Conservation (phyloP, 345 rosid species). For the Clausena lansium region DNA sequence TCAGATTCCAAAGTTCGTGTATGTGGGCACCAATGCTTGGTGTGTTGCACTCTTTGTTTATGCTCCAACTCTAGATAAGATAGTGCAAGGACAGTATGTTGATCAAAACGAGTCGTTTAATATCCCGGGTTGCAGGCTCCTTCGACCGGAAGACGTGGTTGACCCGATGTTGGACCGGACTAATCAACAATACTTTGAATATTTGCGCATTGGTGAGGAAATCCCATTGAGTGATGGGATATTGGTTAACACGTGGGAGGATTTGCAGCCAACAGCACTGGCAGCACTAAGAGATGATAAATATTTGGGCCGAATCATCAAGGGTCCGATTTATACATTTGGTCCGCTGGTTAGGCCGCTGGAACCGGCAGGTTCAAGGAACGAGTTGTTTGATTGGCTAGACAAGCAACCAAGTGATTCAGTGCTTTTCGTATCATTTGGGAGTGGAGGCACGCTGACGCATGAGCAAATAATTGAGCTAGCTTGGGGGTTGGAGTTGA, state of each 20-base stretch:
- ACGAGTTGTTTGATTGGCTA: conserved; percentile 40
- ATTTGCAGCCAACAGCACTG: conserved; percentile 38
- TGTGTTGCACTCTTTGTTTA: conserved; percentile 40
- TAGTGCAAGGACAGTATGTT: conserved; percentile 40
- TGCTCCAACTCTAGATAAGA: conserved; percentile 31
- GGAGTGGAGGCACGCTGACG: conserved; percentile 68
- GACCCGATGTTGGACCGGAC: conserved; percentile 38
- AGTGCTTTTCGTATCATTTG: conserved; percentile 62
- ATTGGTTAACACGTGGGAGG: conserved; percentile 65
- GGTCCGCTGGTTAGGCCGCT: conserved; percentile 41
- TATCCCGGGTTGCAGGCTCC: conserved; percentile 55
- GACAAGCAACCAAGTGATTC: conserved; percentile 44
- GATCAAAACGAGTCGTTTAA: conserved; percentile 30
- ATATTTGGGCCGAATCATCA: conserved; percentile 15
- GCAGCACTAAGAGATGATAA: conserved; percentile 32
- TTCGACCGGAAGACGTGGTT: conserved; percentile 40
- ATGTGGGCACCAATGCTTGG: conserved; percentile 46
- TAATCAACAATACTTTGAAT: conserved; percentile 7
- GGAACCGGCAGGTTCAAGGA: not conserved
- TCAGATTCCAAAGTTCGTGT: conserved; percentile 34
- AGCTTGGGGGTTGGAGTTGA: conserved; percentile 64
- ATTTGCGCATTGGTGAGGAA: not conserved
- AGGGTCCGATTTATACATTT: conserved; percentile 40
- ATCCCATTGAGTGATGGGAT: conserved; percentile 44
- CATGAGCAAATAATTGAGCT: conserved; percentile 48